Base-by-base conservation (phyloP, 257 asterid genomes). In the Nyctanthes arbortristis region DNA sequence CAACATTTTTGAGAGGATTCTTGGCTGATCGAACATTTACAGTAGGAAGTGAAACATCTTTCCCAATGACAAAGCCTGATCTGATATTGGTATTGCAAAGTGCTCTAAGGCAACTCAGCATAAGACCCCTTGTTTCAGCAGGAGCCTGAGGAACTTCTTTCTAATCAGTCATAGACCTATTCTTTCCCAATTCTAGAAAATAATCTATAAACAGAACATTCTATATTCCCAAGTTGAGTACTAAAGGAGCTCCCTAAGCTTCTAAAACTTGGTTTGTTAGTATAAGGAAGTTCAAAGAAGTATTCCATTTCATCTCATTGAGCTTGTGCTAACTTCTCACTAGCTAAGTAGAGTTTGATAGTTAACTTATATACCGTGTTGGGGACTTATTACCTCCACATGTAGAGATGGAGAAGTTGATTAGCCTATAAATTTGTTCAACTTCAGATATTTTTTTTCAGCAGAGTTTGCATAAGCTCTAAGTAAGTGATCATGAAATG, bases 11-110 rank as follows among this genome's bases (percentile, higher is more conserved):
- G n/a, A 66, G 65, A 37, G 87, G 85, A 61, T 72, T 70, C 70
- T 55, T 36, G 7, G 73, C 40, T 7, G 70, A 75, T 13, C 65
- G 74, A 0, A 84, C 68, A 27, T 81, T 55, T 16, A 80, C 76
- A 28, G 74, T 70, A 33, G 89, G 87, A 6, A 81, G 74, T 7
- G 89, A 79, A 4, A 81, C 78, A 40, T 84, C 87, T 33, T 81
- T 81, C 11, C 83, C 83, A 20, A 81, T 27, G 16, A 63, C 63
- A 35, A 84, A 84, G 58, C 81, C 85, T 2, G 70, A 66, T 40
- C 61, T 67, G 30, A 67, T 68, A 78, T 84, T 83, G 29, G 89
- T 85, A 72, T 81, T 79, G 84, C 89, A 84, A 33, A 81, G 77
- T 4, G 83, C 78, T 66, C 87, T 72, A 12, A 84, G 59, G 63